Conservation (phyloP, 495 filamentous ascomycete genomes). For the Penicillium lividum region DNA sequence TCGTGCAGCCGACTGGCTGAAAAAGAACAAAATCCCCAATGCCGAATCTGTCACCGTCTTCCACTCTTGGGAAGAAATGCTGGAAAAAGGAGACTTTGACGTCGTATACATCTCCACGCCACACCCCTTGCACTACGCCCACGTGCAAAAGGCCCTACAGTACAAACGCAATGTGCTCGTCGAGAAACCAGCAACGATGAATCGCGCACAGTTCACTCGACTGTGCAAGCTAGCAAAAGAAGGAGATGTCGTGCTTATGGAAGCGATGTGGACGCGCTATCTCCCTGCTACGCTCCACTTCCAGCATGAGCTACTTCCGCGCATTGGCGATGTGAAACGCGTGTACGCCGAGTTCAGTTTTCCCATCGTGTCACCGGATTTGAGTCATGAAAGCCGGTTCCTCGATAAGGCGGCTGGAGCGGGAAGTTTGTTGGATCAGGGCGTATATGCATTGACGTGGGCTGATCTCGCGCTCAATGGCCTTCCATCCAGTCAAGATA, state of each 20-base stretch:
- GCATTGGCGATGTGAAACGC: slow-evolving; percentile 10
- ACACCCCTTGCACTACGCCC: slow-evolving; percentile 11
- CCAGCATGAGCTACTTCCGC: slow-evolving; percentile 9
- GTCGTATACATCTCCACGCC: slow-evolving; percentile 16
- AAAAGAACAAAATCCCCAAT: slow-evolving; percentile 7
- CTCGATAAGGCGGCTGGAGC: slow-evolving; percentile 11
- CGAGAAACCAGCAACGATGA: slow-evolving; percentile 15
- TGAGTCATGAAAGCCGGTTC: slow-evolving; percentile 4
- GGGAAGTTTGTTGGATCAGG: slow-evolving; percentile 13
- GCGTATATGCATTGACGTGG: slow-evolving; percentile 15
- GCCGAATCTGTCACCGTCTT: slow-evolving; percentile 6
- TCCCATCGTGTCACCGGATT: slow-evolving; percentile 9
- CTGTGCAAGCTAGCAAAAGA: slow-evolving; percentile 11
- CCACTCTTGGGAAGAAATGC: slow-evolving; percentile 7
- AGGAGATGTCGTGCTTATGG: slow-evolving; percentile 10
- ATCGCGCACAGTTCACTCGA: slow-evolving; percentile 4
- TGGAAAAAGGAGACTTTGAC: slow-evolving; percentile 10
- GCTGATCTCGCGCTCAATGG: slow-evolving; percentile 13
- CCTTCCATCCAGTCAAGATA: background rate
- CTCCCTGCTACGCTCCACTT: slow-evolving; percentile 11
- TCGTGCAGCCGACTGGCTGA: slow-evolving; percentile 7
- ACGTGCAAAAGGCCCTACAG: slow-evolving; percentile 5
- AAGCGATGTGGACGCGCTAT: slow-evolving; percentile 16
- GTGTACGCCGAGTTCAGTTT: slow-evolving; percentile 9
- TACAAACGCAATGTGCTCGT: slow-evolving; percentile 10